A percentile compares a stretch with the other conserved stretches of the same genome.
phyloP scores from a whole-genome alignment of 495 filamentous ascomycete species.

The Rhypophila decipiens region DNA sequence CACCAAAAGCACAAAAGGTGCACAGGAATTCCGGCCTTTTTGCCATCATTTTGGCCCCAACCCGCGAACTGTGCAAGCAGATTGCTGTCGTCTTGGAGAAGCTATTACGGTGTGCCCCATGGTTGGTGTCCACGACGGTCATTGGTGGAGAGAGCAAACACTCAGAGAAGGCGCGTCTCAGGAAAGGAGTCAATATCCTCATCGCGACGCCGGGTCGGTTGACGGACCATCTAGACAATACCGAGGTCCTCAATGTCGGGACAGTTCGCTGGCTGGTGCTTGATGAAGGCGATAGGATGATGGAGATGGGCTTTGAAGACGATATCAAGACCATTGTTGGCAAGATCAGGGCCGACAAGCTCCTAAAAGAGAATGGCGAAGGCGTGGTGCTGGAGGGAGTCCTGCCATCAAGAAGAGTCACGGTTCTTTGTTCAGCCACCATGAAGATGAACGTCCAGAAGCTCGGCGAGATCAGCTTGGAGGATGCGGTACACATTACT shows the following conservation, averaged over 20 bases:
- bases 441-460: slow-evolving; percentile 94
- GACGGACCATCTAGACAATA: slow-evolving; percentile 86
- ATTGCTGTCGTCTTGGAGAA: slow-evolving; percentile 79
- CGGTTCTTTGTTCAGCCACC: slow-evolving; percentile 91
- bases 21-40: slow-evolving; percentile 85
- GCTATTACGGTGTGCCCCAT: slow-evolving; percentile 71
- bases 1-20: slow-evolving; percentile 40
- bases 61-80: slow-evolving; percentile 88
- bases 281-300: slow-evolving; percentile 91
- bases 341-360: slow-evolving; percentile 55
- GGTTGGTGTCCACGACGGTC: slow-evolving; percentile 87
- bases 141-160: slow-evolving; percentile 97
- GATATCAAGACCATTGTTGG: slow-evolving; percentile 72
- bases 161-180: slow-evolving; percentile 84
- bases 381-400: slow-evolving; percentile 39
- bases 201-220: slow-evolving; percentile 90
- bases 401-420: slow-evolving; percentile 71
- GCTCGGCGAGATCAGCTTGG: slow-evolving; percentile 87
- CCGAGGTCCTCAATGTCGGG: slow-evolving; percentile 77
- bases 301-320: slow-evolving; percentile 95
- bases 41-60: slow-evolving; percentile 85
- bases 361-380: slow-evolving; percentile 32
- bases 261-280: slow-evolving; percentile 89
- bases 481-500: slow-evolving; percentile 84
- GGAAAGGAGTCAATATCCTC: slow-evolving; percentile 91